Evolutionary conservation across 768 basidiomycete genomes (phyloP).

Genomic region (Tricholoma flavovirens): DNA sequence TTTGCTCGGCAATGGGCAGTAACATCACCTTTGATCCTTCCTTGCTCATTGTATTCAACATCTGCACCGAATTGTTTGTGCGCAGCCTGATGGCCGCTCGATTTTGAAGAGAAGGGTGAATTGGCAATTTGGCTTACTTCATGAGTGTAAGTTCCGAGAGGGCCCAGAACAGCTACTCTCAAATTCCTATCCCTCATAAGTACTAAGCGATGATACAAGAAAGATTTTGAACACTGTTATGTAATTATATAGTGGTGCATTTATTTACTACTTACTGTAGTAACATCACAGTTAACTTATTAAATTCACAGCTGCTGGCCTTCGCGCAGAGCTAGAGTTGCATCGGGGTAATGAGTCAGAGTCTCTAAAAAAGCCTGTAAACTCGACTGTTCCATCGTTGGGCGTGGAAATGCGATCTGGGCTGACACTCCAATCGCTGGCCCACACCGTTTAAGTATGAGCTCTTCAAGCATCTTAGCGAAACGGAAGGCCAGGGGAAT

Average conservation of each 20-base stretch:
- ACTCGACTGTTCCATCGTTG: conserved; percentile 21
- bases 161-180: conserved; percentile 55
- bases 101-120: neutral
- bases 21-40: conserved; percentile 29
- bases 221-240: neutral
- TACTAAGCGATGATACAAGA: no score
- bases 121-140: conserved; percentile 25
- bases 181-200: neutral
- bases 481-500: conserved; percentile 62
- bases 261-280: no score
- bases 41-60: conserved; percentile 28
- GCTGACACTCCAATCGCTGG: conserved; percentile 21
- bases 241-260: conserved; percentile 1
- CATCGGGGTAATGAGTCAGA: conserved; percentile 19
- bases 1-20: neutral
- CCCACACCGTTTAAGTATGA: conserved; percentile 35
- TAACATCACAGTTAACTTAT: neutral
- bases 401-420: conserved; percentile 30
- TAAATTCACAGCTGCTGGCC: conserved; percentile 23
- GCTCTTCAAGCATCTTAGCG: conserved; percentile 50
- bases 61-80: conserved; percentile 28
- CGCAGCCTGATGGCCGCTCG: conserved; percentile 30
- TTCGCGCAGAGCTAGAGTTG: conserved; percentile 22
- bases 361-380: conserved; percentile 28
- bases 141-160: conserved; percentile 68